Evolutionary conservation across 208 protist species (phyloP), one percentile per base, ranked within the genome.

Genomic region (Leishmania braziliensis): DNA sequence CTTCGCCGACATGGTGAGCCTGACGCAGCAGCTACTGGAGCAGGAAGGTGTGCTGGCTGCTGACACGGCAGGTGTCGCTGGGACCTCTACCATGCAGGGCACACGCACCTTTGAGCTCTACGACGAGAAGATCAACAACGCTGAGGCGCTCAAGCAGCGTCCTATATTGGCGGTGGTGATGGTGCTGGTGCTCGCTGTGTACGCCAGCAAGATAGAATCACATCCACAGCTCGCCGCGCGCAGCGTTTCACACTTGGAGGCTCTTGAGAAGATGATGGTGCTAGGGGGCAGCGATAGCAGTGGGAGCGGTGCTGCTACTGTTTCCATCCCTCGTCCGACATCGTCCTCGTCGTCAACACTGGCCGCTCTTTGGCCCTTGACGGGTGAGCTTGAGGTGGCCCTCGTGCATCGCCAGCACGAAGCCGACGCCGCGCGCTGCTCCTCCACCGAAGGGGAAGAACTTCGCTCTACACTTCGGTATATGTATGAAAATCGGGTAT

Each of bases 381-480:
- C 88, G 50, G 76, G 56, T 9, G 80, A 81, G 29, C 74, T 95
- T 29, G 89, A 95, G 71, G 70, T 54, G 8, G 82, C 84, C 3
- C 89, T 95, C 36, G 71, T 85, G 70, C 80, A 78, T 29, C 89
- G 85, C 2, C 89, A 95, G 77, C 84, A 86, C 69, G 86, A 93
- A 76, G 63, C 80, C 14, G 91, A 95, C 78, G 89, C 83, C 10
- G 53, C 43, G 48, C 82, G 86, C 60, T 84, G 86, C 68, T 53
- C 85, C 75, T 48, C 78, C 3, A 29, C 1, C 16, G 78, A 84
- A 3, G 88, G 88, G 5, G 48, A 77, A 26, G 71, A 36, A 33
- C 72, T 87, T 46, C 53, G 51, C 26, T 18, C 10, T 23, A 75
- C 60, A 12, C 75, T 89, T 69, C 75, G 39, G 20, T 60, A 72